Evolutionary conservation across 257 asterid genomes (phyloP).

Genomic region (Lycium barbarum): DNA sequence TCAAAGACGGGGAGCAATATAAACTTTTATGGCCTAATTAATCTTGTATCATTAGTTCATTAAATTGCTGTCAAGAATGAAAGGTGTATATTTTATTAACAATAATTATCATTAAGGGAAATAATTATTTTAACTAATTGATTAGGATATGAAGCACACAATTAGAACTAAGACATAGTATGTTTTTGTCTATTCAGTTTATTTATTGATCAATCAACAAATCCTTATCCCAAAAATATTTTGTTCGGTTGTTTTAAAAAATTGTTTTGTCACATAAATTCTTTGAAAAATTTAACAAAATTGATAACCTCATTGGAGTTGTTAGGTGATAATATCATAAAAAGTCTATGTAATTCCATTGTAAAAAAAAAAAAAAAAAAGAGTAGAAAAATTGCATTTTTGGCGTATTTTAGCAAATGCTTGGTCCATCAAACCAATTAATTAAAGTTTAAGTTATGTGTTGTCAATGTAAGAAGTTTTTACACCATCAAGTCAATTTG

Average conservation of each 20-base stretch:
- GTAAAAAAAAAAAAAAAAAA: neutral
- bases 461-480: too few relatives aligned
- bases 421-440: neutral
- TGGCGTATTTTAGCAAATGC: neutral
- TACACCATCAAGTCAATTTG: too few relatives aligned
- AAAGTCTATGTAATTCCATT: neutral
- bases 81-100: neutral
- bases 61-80: neutral
- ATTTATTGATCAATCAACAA: neutral
- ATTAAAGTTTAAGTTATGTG: too few relatives aligned
- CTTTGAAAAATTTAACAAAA: neutral
- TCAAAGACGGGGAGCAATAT: neutral
- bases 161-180: neutral
- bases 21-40: neutral
- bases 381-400: neutral
- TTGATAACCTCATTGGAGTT: neutral
- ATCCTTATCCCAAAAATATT: neutral
- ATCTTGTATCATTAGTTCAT: neutral
- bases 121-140: neutral
- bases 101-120: neutral
- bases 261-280: neutral
- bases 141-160: neutral
- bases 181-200: neutral
- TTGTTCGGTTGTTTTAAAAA: neutral
- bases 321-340: neutral